phyloP scores from a whole-genome alignment of 2,329 filamentous ascomycete genomes.

The Monilinia aucupariae region DNA sequence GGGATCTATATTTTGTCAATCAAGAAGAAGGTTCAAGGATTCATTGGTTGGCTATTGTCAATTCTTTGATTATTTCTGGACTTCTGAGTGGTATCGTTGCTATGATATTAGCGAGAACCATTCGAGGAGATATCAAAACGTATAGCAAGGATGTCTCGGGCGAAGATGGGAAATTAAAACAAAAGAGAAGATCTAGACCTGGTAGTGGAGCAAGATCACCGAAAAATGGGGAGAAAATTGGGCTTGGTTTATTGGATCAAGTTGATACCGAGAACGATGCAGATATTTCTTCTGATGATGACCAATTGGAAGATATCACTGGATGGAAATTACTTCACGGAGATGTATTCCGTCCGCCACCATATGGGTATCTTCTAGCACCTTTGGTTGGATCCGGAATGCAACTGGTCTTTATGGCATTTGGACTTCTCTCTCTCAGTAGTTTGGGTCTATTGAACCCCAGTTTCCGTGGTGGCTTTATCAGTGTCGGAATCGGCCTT shows the following conservation, averaged over 20 bases:
- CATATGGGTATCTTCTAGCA: constrained; percentile 66
- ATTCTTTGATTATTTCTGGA: constrained; percentile 77
- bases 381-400: constrained; percentile 80
- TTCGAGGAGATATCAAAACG: constrained; percentile 71
- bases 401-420: constrained; percentile 77
- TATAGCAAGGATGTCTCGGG: constrained; percentile 56
- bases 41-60: constrained; percentile 84
- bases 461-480: constrained; percentile 82
- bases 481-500: constrained; percentile 75
- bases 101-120: constrained; percentile 74
- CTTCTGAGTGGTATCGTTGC: constrained; percentile 73
- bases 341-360: constrained; percentile 77
- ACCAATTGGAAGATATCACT: constrained; percentile 70
- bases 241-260: constrained; percentile 55
- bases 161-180: constrained; percentile 60
- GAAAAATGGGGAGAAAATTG: constrained; percentile 46
- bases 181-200: constrained; percentile 45
- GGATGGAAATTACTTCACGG: constrained; percentile 86
- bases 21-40: constrained; percentile 76
- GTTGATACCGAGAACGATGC: constrained; percentile 48
- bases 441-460: constrained; percentile 76
- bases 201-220: constrained; percentile 40
- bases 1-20: constrained; percentile 87
- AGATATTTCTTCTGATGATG: constrained; percentile 60
- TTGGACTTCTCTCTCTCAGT: constrained; percentile 65